Base-by-base conservation (phyloP, 2,329 filamentous ascomycete species). In the Sclerotinia sclerotiorum region DNA sequence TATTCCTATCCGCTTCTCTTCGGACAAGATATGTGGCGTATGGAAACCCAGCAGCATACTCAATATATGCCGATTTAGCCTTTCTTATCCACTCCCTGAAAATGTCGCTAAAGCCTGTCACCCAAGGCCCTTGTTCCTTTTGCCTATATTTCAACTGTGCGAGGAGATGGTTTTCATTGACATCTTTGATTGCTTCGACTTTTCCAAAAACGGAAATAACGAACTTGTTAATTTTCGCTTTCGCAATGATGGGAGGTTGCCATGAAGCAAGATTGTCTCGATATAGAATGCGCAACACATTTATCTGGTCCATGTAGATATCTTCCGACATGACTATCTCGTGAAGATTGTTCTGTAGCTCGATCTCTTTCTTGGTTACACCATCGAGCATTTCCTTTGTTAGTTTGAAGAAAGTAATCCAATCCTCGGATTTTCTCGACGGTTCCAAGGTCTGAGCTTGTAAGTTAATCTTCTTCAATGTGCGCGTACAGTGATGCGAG, bases 51-150 rank as follows among this genome's bases (percentile, higher is more conserved):
- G 90, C 89, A 51, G 94, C 94, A 78, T 98, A 99, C 69, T 97
- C 93, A 70, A 97, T 88, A 77, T 98, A 99, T 15, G 92, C 90
- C 2, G 85, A 83, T 78, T 90, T 93, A 44, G 95, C 95, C 79
- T 97, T 98, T 71, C 95, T 88, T 71, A 98, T 97, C 95, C 95
- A 99, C 80, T 99, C 95, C 69, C 95, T 85, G 83, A 99, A 98
- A 62, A 99, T 92, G 76, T 98, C 95, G 77, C 94, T 97, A 80
- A 97, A 97, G 3, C 95, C 95, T 17, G 87, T 84, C 69, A 99
- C 90, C 88, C 93, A 99, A 0, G 95, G 95, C 0, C 95, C 95
- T 80, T 99, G 94, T 77, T 98, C 95, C 76, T 95, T 91, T 78
- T 99, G 95, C 35, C 95, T 88, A 78, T 98, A 99, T 77, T 98